Evolutionary conservation across 2,329 filamentous ascomycete species (phyloP).

Genomic region (Aurifilum marmelostoma): DNA sequence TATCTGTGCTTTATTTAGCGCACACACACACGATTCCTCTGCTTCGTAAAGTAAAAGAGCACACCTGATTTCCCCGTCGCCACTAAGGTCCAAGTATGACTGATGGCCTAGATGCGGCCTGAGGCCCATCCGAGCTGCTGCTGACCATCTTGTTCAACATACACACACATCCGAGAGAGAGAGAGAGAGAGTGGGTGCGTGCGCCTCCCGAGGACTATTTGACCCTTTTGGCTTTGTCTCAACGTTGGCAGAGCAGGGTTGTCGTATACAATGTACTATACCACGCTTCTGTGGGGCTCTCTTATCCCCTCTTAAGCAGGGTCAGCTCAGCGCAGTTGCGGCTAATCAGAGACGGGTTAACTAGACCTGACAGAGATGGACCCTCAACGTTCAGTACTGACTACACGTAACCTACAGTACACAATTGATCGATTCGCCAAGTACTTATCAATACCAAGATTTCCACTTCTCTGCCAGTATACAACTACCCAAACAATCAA

Average conservation of each 20-base stretch:
- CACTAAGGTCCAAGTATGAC: neutral
- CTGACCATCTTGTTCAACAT: neutral
- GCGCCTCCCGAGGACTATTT: neutral
- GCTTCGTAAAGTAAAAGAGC: neutral
- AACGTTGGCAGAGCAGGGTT: neutral
- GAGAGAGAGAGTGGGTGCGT: too few species aligned
- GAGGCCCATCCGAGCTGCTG: neutral
- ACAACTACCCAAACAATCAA: neutral
- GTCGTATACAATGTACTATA: neutral
- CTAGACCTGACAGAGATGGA: neutral
- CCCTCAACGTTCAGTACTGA: neutral
- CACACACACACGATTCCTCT: neutral
- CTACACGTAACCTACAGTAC: too few species aligned
- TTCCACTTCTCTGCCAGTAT: too few species aligned
- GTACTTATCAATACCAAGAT: too few species aligned
- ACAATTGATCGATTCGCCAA: neutral
- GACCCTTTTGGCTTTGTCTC: neutral
- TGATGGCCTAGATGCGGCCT: neutral
- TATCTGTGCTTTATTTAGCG: neutral
- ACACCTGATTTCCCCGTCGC: neutral
- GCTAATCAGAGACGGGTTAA: neutral
- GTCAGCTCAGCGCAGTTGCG: neutral
- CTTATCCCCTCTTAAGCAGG: neutral
- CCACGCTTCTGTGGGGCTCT: neutral
- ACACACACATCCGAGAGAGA: neutral